Conservation (phyloP, 1,284 basidiomycete species). For the Pseudozyma hubeiensis region DNA sequence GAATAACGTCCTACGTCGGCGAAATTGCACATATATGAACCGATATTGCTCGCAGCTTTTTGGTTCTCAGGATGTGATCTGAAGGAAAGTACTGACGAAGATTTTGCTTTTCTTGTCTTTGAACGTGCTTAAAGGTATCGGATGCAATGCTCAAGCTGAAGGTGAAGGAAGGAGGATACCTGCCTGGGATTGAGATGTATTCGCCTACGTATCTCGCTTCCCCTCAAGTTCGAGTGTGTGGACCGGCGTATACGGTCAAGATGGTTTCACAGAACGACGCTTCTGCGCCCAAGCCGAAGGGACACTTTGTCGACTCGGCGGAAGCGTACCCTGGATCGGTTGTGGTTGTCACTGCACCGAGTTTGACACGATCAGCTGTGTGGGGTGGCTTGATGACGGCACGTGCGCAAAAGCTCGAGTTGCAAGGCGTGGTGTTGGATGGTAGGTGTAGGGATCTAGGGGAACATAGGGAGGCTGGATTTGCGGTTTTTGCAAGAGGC, state of each 20-base stretch:
- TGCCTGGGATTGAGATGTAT: slow-evolving; percentile 81
- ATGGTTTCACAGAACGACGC: slow-evolving; percentile 79
- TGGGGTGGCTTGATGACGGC: slow-evolving; percentile 94
- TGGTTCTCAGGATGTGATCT: no score
- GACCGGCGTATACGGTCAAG: slow-evolving; percentile 88
- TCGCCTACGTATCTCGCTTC: slow-evolving; percentile 70
- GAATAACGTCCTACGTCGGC: no score
- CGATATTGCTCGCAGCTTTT: no score
- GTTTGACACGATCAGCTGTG: slow-evolving; percentile 82
- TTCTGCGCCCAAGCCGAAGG: slow-evolving; percentile 76
- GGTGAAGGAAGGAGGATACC: slow-evolving; percentile 79
- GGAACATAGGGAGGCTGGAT: slow-evolving; percentile 78
- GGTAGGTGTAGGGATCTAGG: slow-evolving; percentile 84
- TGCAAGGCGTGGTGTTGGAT: slow-evolving; percentile 79
- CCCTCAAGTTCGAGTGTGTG: slow-evolving; percentile 69
- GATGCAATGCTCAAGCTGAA: slow-evolving; percentile 90
- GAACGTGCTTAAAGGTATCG: slow-evolving; percentile 80
- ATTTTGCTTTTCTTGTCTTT: slow-evolving; percentile 2
- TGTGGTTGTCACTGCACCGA: slow-evolving; percentile 82
- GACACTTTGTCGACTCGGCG: slow-evolving; percentile 87
- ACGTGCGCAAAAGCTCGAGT: slow-evolving; percentile 78
- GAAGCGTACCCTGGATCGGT: slow-evolving; percentile 74
- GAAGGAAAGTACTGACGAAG: slow-evolving; percentile 10
- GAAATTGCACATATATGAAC: no score
- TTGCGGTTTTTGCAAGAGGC: slow-evolving; percentile 76